phyloP scores from a whole-genome alignment of 2,329 filamentous ascomycete genomes.

The Colletotrichum endophyticum region DNA sequence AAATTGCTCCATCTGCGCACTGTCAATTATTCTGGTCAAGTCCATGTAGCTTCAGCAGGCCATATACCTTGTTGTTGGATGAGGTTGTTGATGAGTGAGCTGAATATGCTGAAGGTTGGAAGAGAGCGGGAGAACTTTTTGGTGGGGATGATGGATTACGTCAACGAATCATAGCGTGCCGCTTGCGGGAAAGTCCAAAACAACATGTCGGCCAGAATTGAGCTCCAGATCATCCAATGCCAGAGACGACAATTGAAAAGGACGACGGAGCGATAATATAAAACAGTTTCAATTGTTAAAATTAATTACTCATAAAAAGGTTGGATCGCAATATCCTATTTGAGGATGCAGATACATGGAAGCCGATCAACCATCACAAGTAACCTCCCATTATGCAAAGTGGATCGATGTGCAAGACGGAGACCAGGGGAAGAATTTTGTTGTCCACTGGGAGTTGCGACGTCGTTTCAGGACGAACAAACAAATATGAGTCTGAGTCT shows the following conservation, averaged over 20 bases:
- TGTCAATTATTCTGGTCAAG: not conserved
- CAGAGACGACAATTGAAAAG: not conserved
- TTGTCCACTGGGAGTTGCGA: not conserved
- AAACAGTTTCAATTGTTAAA: accelerated
- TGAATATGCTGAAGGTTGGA: not conserved
- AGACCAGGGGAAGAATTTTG: not conserved
- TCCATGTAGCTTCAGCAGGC: not conserved
- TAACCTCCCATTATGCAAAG: not conserved
- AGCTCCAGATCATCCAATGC: not conserved
- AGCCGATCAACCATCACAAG: not conserved
- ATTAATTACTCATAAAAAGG: accelerated
- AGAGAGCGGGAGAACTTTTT: not conserved
- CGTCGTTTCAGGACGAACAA: not conserved
- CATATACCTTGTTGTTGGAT: not conserved
- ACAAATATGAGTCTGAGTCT: not conserved
- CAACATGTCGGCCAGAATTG: not conserved
- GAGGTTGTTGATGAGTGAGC: not conserved
- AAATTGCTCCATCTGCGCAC: constrained; percentile 10
- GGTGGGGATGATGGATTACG: not conserved
- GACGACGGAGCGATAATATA: accelerated
- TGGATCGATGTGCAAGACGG: not conserved
- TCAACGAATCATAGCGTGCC: constrained; percentile 9
- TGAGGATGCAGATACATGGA: not conserved
- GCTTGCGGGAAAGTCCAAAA: not conserved
- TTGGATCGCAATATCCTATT: not conserved